These are phyloP conservation scores for Colletotrichum camelliae DNA, from an alignment of 2,329 filamentous ascomycete species.

Conservation along the genomic window DNA sequence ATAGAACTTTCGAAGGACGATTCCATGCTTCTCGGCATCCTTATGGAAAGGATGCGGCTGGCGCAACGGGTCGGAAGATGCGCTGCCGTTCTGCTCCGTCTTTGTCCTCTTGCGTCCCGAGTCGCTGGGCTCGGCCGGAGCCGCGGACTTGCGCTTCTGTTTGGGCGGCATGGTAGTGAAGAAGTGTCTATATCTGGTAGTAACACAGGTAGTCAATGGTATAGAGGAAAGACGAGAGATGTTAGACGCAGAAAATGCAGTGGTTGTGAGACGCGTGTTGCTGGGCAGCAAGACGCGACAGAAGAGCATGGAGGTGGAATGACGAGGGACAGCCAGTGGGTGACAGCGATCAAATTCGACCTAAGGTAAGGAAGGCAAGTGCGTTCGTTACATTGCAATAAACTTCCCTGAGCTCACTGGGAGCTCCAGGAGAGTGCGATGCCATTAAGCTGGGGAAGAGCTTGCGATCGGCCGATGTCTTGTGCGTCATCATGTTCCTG, in stretches of 20 bases:
- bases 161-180: slow-evolving; percentile 31
- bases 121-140: slow-evolving; percentile 26
- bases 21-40: slow-evolving; percentile 59
- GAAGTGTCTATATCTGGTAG: not conserved
- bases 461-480: slow-evolving; percentile 23
- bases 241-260: not conserved
- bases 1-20: slow-evolving; percentile 78
- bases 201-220: no score
- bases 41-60: slow-evolving; percentile 52
- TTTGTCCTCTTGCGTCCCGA: slow-evolving; percentile 36
- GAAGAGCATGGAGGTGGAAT: not conserved
- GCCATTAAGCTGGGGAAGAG: slow-evolving; percentile 1
- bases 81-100: slow-evolving; percentile 24
- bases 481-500: slow-evolving; percentile 22
- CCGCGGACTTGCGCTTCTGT: slow-evolving; percentile 30
- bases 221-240: not conserved
- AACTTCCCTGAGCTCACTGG: not conserved
- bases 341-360: not conserved
- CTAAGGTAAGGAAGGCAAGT: not conserved
- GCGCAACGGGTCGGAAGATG: slow-evolving; percentile 37
- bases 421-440: not conserved
- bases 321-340: not conserved
- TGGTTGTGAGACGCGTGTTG: not conserved
- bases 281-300: slow-evolving; percentile 3
- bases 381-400: not conserved